Conservation (phyloP, 768 basidiomycete genomes). For the Boletellus sp. region DNA sequence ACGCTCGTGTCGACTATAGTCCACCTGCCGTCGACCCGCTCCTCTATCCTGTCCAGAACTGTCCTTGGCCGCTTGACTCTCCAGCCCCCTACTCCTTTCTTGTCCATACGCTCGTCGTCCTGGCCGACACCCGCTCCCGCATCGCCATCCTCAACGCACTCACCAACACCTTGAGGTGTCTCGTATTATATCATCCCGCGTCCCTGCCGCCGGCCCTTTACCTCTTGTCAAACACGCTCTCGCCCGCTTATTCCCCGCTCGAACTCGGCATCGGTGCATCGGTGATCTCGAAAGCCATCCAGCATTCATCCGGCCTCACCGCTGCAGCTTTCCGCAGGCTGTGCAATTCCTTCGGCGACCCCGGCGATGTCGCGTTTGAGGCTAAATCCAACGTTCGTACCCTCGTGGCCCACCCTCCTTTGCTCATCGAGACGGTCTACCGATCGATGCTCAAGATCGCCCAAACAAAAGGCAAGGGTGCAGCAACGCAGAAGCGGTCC, state of each 20-base stretch:
- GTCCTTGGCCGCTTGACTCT: constrained; percentile 38
- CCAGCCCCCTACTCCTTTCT: constrained; percentile 70
- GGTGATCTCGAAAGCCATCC: constrained; percentile 66
- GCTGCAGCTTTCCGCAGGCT: constrained; percentile 54
- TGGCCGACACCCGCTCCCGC: constrained; percentile 69
- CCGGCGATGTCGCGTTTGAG: constrained; percentile 83
- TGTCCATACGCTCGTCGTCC: constrained; percentile 53
- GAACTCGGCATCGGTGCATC: constrained; percentile 71
- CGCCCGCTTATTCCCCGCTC: constrained; percentile 67
- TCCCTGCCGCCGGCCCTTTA: constrained; percentile 78
- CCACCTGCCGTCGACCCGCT: constrained; percentile 45
- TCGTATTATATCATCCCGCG: constrained; percentile 59
- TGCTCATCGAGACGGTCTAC: constrained; percentile 65
- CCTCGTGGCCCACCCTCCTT: constrained; percentile 65
- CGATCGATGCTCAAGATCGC: constrained; percentile 64
- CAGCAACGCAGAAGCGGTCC: constrained; percentile 70
- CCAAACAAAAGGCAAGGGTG: constrained; percentile 67
- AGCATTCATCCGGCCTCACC: constrained; percentile 66
- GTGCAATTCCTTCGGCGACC: constrained; percentile 75
- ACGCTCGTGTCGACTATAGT: constrained; percentile 25
- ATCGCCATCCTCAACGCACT: constrained; percentile 64
- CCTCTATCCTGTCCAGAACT: constrained; percentile 39
- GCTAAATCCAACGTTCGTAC: constrained; percentile 77
- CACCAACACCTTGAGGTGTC: constrained; percentile 70
- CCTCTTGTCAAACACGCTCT: constrained; percentile 76